phyloP scores from a whole-genome alignment of 2,329 filamentous ascomycete species.

The Ceratocystis colombiana region DNA sequence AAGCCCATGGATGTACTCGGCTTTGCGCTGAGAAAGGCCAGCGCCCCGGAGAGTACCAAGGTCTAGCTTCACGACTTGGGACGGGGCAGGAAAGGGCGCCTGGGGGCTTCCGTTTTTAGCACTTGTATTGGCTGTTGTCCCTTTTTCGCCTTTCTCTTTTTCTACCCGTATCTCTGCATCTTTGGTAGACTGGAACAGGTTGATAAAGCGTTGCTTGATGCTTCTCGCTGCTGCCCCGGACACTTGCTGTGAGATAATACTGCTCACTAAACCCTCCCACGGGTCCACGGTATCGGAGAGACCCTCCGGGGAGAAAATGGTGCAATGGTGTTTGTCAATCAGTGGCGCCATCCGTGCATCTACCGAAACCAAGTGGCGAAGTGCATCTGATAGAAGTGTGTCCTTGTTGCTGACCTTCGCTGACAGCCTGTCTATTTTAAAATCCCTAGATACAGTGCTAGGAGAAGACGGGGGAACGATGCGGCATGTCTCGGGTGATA shows the following conservation, averaged over 20 bases:
- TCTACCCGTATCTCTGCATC: constrained; percentile 28
- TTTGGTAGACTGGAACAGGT: constrained; percentile 47
- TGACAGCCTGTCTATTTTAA: not conserved
- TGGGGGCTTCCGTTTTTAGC: not conserved
- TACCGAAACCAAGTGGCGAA: constrained; percentile 59
- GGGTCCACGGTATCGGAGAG: constrained; percentile 81
- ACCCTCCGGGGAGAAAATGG: constrained; percentile 68
- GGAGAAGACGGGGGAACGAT: constrained; percentile 40
- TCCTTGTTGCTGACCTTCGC: constrained; percentile 52
- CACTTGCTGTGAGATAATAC: constrained; percentile 94
- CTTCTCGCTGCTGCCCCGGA: constrained; percentile 82
- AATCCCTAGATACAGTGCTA: not conserved
- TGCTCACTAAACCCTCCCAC: constrained; percentile 69
- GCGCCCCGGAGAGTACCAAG: constrained; percentile 66
- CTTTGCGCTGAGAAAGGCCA: constrained; percentile 86
- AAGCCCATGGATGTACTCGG: constrained; percentile 83
- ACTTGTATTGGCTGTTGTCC: not conserved
- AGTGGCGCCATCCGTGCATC: constrained; percentile 63
- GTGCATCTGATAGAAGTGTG: constrained; percentile 59
- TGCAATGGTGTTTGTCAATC: constrained; percentile 65
- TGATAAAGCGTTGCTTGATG: constrained; percentile 77
- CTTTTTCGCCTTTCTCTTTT: constrained; percentile 26
- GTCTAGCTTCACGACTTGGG: constrained; percentile 54
- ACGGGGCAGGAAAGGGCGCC: constrained; percentile 60
- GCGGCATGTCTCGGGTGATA: constrained; percentile 61